These are phyloP conservation scores for Kwoniella botswanensis DNA, from an alignment of 768 basidiomycete species.

Conservation along the genomic window DNA sequence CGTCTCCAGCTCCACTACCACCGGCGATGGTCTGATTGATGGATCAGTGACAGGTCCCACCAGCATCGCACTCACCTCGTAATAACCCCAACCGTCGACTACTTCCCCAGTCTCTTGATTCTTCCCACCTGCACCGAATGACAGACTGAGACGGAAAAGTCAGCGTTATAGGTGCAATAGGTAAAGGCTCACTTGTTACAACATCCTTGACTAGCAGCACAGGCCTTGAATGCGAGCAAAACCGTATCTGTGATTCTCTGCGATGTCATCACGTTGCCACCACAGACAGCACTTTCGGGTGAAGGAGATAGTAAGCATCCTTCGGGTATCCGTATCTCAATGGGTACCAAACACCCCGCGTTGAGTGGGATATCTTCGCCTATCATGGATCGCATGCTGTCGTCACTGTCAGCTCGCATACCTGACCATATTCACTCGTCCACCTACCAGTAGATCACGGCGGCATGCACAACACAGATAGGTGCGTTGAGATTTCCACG, in stretches of 20 bases:
- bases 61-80: conserved; percentile 62
- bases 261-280: conserved; percentile 28
- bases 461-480: conserved; percentile 44
- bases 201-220: conserved; percentile 84
- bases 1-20: conserved; percentile 47
- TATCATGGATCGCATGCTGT: conserved; percentile 38
- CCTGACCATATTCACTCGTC: background rate
- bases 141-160: conserved; percentile 67
- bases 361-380: conserved; percentile 52
- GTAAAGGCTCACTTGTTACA: conserved; percentile 71
- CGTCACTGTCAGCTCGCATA: background rate
- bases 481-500: conserved; percentile 51
- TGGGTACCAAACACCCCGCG: conserved; percentile 44
- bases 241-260: conserved; percentile 94
- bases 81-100: conserved; percentile 69
- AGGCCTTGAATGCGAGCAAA: conserved; percentile 86
- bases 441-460: conserved; percentile 50
- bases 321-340: conserved; percentile 73
- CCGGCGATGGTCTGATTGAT: conserved; percentile 28
- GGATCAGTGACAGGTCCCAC: background rate
- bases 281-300: conserved; percentile 79
- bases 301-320: conserved; percentile 80
- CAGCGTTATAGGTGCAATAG: background rate
- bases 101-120: conserved; percentile 56
- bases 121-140: conserved; percentile 85